A percentile compares a stretch with the other conserved stretches of the same genome.
Evolutionary conservation across 1,139 yeast genomes (phyloP).

Genomic region (Pichia sp.): DNA sequence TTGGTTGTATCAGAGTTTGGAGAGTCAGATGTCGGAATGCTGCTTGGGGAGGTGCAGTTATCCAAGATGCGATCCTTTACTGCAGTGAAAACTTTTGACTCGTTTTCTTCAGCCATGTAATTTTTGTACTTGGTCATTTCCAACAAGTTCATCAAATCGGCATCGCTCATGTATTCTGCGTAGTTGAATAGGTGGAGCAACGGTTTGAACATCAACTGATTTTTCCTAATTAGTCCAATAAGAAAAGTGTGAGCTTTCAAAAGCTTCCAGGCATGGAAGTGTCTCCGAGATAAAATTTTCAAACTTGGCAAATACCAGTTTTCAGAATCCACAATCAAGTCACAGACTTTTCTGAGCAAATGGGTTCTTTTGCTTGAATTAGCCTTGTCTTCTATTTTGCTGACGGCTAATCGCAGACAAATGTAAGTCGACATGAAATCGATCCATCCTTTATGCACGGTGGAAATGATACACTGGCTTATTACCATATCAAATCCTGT

Average conservation of each 20-base stretch:
- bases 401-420: constrained; percentile 32
- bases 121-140: constrained; percentile 17
- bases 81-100: neutral
- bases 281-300: constrained; percentile 34
- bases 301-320: constrained; percentile 15
- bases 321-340: neutral
- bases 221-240: constrained; percentile 34
- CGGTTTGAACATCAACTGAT: constrained; percentile 5
- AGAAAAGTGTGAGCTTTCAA: constrained; percentile 46
- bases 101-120: constrained; percentile 1
- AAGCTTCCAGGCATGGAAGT: constrained; percentile 54
- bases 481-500: constrained; percentile 28
- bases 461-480: constrained; percentile 26
- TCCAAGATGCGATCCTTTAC: neutral
- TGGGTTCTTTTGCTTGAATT: neutral
- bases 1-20: neutral
- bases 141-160: constrained; percentile 21
- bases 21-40: neutral
- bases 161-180: constrained; percentile 17
- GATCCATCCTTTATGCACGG: constrained; percentile 29
- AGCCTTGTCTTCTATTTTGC: constrained; percentile 1
- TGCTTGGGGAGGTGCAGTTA: neutral
- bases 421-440: constrained; percentile 19
- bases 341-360: constrained; percentile 20
- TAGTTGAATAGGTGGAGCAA: constrained; percentile 14